Evolutionary conservation across 129 eudicot species (phyloP).

Genomic region (Artemisia annua): DNA sequence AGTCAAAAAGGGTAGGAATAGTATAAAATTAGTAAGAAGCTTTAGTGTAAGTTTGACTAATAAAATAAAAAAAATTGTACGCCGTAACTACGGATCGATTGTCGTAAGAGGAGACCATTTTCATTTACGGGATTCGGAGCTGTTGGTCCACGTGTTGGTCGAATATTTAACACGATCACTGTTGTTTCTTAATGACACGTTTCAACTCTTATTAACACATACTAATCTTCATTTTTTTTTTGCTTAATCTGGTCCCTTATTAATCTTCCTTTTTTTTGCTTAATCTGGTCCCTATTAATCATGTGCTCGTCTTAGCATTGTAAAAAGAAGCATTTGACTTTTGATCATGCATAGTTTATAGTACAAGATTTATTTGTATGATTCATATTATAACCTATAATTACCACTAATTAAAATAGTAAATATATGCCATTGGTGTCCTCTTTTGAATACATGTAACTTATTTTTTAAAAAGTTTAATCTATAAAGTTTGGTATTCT

Average conservation of each 20-base stretch:
- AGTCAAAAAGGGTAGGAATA: constrained; percentile 17
- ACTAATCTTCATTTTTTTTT: too few relatives aligned
- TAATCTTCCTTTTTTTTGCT: too few relatives aligned
- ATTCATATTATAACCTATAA: background rate
- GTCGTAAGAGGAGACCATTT: constrained; percentile 23
- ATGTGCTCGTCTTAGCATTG: too few relatives aligned
- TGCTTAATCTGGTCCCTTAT: constrained; percentile 1
- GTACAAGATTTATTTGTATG: background rate
- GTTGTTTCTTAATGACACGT: constrained; percentile 33
- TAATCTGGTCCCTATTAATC: too few relatives aligned
- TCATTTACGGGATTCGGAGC: constrained; percentile 24
- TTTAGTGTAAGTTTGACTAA: too few relatives aligned
- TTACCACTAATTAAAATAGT: too few relatives aligned
- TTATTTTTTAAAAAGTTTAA: too few relatives aligned
- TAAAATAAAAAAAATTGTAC: too few relatives aligned
- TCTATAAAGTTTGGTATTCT: background rate
- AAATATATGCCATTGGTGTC: background rate
- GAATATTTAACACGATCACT: constrained; percentile 8
- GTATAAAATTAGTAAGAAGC: background rate
- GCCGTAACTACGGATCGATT: constrained; percentile 13
- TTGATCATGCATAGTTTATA: background rate
- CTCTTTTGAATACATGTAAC: background rate
- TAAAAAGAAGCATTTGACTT: constrained; percentile 10
- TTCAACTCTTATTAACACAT: constrained; percentile 29
- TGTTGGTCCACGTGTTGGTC: constrained; percentile 57